phyloP scores from a whole-genome alignment of 23 red algal genomes.

The Gracilariopsis chorda region DNA sequence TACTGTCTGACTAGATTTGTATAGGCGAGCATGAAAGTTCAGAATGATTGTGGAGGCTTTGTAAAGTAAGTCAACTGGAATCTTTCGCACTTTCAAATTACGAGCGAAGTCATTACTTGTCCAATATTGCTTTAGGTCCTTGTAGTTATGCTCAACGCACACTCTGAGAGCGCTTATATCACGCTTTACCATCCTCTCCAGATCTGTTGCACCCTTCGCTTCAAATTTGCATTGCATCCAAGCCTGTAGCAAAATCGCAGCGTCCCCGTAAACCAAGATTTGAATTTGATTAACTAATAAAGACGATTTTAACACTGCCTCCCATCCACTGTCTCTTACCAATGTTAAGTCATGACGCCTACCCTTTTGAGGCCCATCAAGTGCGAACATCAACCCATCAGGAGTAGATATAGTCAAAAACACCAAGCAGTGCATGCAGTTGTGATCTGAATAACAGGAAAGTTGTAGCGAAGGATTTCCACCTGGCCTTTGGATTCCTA shows the following conservation, averaged over 20 bases:
- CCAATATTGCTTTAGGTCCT: not conserved
- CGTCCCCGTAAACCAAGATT: no score
- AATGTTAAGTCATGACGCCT: not conserved
- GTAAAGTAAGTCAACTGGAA: no score
- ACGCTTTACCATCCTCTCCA: not conserved
- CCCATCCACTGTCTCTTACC: not conserved
- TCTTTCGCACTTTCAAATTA: no score
- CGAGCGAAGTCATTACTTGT: not conserved
- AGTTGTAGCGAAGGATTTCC: no score
- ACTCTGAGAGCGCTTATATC: not conserved
- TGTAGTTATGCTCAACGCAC: not conserved
- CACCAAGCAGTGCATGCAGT: no score
- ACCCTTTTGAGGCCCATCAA: slow-evolving; percentile 22
- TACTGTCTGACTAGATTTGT: no score
- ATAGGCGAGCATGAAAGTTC: no score
- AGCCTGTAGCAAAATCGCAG: no score
- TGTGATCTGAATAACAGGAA: no score
- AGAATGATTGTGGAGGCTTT: no score
- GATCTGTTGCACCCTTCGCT: not conserved
- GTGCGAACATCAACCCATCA: slow-evolving; percentile 32
- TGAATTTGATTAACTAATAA: not conserved
- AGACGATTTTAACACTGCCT: not conserved
- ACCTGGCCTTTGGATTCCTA: no score
- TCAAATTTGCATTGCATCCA: no score
- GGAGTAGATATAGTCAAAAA: slow-evolving; percentile 30